Percentiles rank a stretch among this genome's conserved stretches.
These are phyloP conservation scores for Artemisia tridentata DNA, from an alignment of 129 eudicot genomes.

Conservation along the genomic window DNA sequence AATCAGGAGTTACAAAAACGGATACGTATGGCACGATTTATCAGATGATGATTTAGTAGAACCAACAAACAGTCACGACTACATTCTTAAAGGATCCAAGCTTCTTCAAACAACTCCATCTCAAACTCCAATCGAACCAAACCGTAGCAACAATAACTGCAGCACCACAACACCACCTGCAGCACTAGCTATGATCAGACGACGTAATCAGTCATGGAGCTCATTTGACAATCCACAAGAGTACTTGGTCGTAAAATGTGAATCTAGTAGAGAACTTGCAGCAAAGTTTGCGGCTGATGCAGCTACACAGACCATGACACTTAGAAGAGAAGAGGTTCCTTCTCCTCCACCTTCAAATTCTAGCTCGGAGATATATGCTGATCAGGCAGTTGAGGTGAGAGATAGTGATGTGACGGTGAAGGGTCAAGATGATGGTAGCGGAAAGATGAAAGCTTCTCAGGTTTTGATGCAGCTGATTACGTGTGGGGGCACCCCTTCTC, in stretches of 20 bases:
- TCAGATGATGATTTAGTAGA: constrained; percentile 48
- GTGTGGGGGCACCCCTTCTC: constrained; percentile 36
- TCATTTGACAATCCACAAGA: constrained; percentile 56
- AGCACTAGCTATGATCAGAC: constrained; percentile 13
- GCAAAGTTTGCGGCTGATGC: constrained; percentile 40
- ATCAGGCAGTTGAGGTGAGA: constrained; percentile 15
- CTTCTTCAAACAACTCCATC: constrained; percentile 31
- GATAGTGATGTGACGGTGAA: constrained; percentile 24
- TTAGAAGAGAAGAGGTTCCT: constrained; percentile 28
- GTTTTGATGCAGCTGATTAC: constrained; percentile 47
- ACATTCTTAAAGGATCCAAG: constrained; percentile 63
- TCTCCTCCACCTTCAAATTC: constrained; percentile 50
- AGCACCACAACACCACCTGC: constrained; percentile 13
- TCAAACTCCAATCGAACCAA: constrained; percentile 15
- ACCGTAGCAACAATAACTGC: neutral
- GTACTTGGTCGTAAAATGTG: constrained; percentile 46
- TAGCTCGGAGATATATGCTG: constrained; percentile 42
- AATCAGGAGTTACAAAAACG: constrained; percentile 63
- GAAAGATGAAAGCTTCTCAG: constrained; percentile 46
- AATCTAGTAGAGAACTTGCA: constrained; percentile 58
- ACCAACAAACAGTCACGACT: constrained; percentile 46
- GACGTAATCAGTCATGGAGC: constrained; percentile 58
- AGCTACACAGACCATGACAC: constrained; percentile 34
- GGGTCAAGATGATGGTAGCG: constrained; percentile 23
- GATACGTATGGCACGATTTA: constrained; percentile 71